phyloP scores from a whole-genome alignment of 2,329 filamentous ascomycete species.

The Dothidotthia symphoricarpi region DNA sequence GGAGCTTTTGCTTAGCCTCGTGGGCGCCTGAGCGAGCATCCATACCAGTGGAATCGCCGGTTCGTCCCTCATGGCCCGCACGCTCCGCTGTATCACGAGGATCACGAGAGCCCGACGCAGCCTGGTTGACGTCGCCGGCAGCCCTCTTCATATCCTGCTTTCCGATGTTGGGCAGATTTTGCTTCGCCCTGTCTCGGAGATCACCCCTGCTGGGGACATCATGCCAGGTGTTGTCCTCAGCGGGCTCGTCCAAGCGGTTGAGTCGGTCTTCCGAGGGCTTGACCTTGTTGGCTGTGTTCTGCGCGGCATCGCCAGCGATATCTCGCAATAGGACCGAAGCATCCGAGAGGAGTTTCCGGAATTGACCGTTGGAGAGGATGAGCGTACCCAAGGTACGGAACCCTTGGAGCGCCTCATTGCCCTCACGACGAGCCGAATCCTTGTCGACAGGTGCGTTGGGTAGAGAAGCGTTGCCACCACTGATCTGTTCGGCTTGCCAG shows the following conservation, averaged over 20 bases:
- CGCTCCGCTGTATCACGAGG: constrained; percentile 55
- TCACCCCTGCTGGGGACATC: constrained; percentile 73
- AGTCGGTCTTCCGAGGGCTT: constrained; percentile 77
- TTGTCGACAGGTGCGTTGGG: constrained; percentile 71
- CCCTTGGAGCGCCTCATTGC: constrained; percentile 77
- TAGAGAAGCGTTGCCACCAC: constrained; percentile 58
- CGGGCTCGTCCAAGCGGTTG: constrained; percentile 74
- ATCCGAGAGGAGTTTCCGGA: constrained; percentile 84
- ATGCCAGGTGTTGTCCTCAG: constrained; percentile 91
- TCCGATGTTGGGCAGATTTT: constrained; percentile 50
- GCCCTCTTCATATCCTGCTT: constrained; percentile 60
- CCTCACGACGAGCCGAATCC: constrained; percentile 76
- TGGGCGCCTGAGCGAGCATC: constrained; percentile 54
- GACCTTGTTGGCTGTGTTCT: constrained; percentile 70
- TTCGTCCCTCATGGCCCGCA: constrained; percentile 51
- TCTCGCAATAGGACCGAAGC: constrained; percentile 78
- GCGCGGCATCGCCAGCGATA: constrained; percentile 85
- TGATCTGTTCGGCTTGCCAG: constrained; percentile 82
- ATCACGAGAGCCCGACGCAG: constrained; percentile 55
- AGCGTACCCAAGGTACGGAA: constrained; percentile 84
- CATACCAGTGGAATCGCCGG: constrained; percentile 49
- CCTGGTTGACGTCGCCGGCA: constrained; percentile 56
- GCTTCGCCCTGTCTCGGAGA: constrained; percentile 67
- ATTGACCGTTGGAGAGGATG: constrained; percentile 93
- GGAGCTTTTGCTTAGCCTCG: constrained; percentile 57